phyloP scores from a whole-genome alignment of 768 basidiomycete genomes.

The Hortiboletus campestris region DNA sequence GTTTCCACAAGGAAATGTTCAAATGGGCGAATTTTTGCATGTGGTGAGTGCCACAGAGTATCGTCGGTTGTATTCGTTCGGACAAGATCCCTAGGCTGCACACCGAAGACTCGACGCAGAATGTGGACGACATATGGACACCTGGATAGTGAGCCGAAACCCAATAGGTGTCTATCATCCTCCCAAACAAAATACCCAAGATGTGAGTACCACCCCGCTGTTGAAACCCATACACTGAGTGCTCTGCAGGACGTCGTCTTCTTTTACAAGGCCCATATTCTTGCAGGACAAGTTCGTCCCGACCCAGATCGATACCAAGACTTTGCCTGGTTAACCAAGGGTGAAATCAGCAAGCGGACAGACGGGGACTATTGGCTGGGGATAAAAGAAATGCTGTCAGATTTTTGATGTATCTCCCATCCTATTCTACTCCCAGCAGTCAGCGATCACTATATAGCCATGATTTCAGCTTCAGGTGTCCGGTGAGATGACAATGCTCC shows the following conservation, averaged over 20 bases:
- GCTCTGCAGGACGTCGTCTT: slow-evolving; percentile 65
- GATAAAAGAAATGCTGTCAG: slow-evolving; percentile 80
- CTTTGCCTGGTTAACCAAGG: slow-evolving; percentile 93
- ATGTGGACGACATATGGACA: slow-evolving; percentile 84
- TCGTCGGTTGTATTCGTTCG: background rate
- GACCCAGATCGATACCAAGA: slow-evolving; percentile 54
- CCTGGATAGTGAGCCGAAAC: slow-evolving; percentile 89
- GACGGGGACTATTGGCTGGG: slow-evolving; percentile 69
- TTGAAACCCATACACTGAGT: slow-evolving; percentile 1
- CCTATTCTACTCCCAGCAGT: background rate
- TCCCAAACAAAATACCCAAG: slow-evolving; percentile 33
- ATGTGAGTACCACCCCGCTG: slow-evolving; percentile 31
- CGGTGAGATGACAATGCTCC: too few species aligned
- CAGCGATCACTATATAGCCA: background rate
- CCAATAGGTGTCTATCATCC: slow-evolving; percentile 80
- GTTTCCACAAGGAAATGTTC: slow-evolving; percentile 70
- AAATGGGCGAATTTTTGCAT: slow-evolving; percentile 70
- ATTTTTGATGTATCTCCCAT: slow-evolving; percentile 34
- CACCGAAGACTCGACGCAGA: slow-evolving; percentile 64
- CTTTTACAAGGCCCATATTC: slow-evolving; percentile 92
- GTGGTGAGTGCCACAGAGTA: slow-evolving; percentile 47
- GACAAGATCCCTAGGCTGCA: slow-evolving; percentile 54
- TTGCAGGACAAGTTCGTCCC: slow-evolving; percentile 80
- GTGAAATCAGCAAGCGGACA: slow-evolving; percentile 79
- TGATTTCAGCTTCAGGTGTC: background rate